Conservation (phyloP, 139 green algal species). For the Gonium pectorale region DNA sequence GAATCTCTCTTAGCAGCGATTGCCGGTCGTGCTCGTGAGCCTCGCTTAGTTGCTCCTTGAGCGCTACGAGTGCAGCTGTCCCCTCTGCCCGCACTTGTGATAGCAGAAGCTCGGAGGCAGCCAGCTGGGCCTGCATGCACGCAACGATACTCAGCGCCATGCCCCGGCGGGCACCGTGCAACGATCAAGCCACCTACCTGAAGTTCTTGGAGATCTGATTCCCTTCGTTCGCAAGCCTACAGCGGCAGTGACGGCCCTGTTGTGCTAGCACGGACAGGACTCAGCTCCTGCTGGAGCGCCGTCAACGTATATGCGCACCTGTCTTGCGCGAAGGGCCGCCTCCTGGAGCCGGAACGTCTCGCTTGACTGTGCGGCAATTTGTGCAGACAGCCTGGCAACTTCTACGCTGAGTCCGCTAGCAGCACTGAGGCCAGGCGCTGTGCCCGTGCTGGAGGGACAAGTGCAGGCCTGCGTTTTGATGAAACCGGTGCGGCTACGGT, state of each 20-base stretch:
- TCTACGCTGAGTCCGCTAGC: constrained; percentile 10
- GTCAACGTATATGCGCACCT: constrained; percentile 29
- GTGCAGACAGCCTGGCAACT: constrained; percentile 42
- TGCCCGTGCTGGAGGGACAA: too few relatives aligned
- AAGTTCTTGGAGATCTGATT: constrained; percentile 61
- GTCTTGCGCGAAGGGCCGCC: constrained; percentile 46
- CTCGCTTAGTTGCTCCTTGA: constrained; percentile 40
- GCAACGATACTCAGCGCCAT: too few relatives aligned
- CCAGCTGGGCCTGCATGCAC: constrained; percentile 52
- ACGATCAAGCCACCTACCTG: constrained; percentile 21
- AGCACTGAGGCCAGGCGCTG: too few relatives aligned
- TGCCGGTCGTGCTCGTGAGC: constrained; percentile 55
- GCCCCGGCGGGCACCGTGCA: too few relatives aligned
- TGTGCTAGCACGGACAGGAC: background rate
- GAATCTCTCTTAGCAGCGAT: constrained; percentile 50
- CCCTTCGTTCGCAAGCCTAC: constrained; percentile 47
- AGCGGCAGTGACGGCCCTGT: background rate
- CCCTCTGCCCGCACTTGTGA: constrained; percentile 44
- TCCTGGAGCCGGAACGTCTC: constrained; percentile 44
- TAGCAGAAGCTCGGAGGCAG: constrained; percentile 49
- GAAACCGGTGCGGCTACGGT: too few relatives aligned
- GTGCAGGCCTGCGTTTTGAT: too few relatives aligned
- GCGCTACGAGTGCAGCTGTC: constrained; percentile 38
- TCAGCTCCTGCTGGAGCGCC: background rate
- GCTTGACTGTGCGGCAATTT: constrained; percentile 47